phyloP scores from a whole-genome alignment of 2,329 filamentous ascomycete genomes.

The Penicillium nordicum region DNA sequence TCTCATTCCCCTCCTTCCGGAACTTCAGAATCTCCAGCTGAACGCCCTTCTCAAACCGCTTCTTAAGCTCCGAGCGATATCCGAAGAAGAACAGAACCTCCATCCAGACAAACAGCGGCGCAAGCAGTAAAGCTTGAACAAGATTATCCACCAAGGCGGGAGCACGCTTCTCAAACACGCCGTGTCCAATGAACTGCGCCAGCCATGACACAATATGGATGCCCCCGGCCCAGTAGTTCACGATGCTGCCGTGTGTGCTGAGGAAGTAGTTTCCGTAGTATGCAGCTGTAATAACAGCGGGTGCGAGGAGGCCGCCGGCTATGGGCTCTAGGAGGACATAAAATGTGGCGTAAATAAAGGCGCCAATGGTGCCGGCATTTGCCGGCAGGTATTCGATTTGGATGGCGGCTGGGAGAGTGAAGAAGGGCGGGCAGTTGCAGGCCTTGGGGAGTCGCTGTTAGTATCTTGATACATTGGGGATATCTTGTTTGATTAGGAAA shows the following conservation, averaged over 20 bases:
- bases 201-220: conserved; percentile 77
- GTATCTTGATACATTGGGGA: neutral
- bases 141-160: conserved; percentile 89
- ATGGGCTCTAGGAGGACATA: conserved; percentile 94
- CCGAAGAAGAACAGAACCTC: conserved; percentile 87
- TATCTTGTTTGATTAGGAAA: neutral
- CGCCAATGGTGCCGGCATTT: conserved; percentile 57
- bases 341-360: conserved; percentile 66
- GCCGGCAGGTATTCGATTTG: conserved; percentile 56
- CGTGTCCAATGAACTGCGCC: conserved; percentile 87
- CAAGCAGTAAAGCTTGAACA: conserved; percentile 85
- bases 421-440: conserved; percentile 53
- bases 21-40: conserved; percentile 74
- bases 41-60: conserved; percentile 73
- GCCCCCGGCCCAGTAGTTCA: conserved; percentile 63
- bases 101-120: conserved; percentile 96
- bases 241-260: conserved; percentile 57
- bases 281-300: conserved; percentile 71
- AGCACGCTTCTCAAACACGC: conserved; percentile 79
- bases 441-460: conserved; percentile 39
- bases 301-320: conserved; percentile 72
- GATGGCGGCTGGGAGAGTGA: conserved; percentile 54
- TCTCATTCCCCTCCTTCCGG: conserved; percentile 47
- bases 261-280: conserved; percentile 74
- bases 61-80: conserved; percentile 83